These are phyloP conservation scores for Lasiosphaeria ovina DNA, from an alignment of 495 filamentous ascomycete genomes.

Conservation along the genomic window DNA sequence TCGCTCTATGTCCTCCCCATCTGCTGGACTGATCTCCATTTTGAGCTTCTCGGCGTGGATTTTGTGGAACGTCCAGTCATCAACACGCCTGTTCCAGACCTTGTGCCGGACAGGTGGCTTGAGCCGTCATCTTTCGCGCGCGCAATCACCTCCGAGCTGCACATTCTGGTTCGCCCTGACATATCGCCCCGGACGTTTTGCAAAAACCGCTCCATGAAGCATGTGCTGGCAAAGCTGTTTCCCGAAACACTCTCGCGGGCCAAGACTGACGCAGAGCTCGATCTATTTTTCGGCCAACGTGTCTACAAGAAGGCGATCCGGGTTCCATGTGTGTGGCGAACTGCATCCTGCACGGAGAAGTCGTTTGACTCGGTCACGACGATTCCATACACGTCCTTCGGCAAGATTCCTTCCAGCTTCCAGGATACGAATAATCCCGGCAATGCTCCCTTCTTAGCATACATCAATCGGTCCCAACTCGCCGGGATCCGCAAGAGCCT, in stretches of 20 bases:
- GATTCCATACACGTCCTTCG: constrained; percentile 20
- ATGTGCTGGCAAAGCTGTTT: constrained; percentile 35
- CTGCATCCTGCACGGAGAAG: constrained; percentile 9
- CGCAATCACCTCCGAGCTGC: constrained; percentile 30
- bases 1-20: constrained; percentile 43
- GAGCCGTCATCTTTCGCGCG: constrained; percentile 30
- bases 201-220: constrained; percentile 34
- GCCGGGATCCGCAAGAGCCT: constrained; percentile 32
- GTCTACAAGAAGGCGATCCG: constrained; percentile 31
- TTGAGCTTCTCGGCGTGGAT: constrained; percentile 35
- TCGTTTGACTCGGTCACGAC: constrained; percentile 42
- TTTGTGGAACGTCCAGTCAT: constrained; percentile 36
- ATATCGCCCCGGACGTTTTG: constrained; percentile 9
- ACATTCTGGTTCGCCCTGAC: constrained; percentile 29
- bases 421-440: constrained; percentile 18
- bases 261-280: constrained; percentile 28
- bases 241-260: constrained; percentile 29
- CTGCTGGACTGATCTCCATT: constrained; percentile 47
- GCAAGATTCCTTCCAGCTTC: constrained; percentile 8
- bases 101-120: constrained; percentile 13
- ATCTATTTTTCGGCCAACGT: constrained; percentile 37
- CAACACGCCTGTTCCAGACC: constrained; percentile 31
- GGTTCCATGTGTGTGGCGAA: constrained; percentile 39
- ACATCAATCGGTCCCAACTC: constrained; percentile 38
- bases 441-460: constrained; percentile 39